These are phyloP conservation scores for Tetracladium setigerum DNA, from an alignment of 495 filamentous ascomycete genomes.

Conservation along the genomic window DNA sequence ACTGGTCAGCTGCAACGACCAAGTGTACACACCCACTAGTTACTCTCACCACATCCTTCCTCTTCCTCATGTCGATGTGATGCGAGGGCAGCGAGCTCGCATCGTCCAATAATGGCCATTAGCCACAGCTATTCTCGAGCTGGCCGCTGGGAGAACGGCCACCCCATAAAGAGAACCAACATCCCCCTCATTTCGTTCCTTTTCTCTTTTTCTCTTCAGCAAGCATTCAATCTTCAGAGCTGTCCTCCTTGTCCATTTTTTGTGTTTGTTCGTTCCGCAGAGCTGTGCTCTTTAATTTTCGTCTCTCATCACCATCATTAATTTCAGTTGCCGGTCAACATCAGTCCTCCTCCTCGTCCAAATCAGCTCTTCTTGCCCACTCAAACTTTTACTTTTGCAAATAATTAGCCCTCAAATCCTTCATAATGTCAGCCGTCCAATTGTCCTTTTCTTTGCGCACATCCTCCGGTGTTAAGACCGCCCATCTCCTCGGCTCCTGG, in stretches of 20 bases:
- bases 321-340: conserved; percentile 44
- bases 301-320: conserved; percentile 23
- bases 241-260: conserved; percentile 33
- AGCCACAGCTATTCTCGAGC: conserved; percentile 3
- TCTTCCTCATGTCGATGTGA: not conserved
- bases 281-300: conserved; percentile 43
- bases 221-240: conserved; percentile 65
- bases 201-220: conserved; percentile 48
- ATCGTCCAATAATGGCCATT: not conserved
- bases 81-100: not conserved
- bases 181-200: conserved; percentile 23
- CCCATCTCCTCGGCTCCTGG: conserved; percentile 96
- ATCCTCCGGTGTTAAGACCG: conserved; percentile 93
- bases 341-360: conserved; percentile 13
- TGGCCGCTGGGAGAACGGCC: conserved; percentile 6
- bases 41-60: not conserved
- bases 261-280: conserved; percentile 22
- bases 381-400: conserved; percentile 14
- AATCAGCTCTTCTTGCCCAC: conserved; percentile 26
- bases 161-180: conserved; percentile 17
- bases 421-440: conserved; percentile 77
- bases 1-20: conserved; percentile 6
- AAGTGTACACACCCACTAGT: not conserved
- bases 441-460: conserved; percentile 88
- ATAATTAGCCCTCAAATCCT: conserved; percentile 31